These are phyloP conservation scores for Kockovaella imperatae DNA, from an alignment of 768 basidiomycete genomes.

Conservation along the genomic window DNA sequence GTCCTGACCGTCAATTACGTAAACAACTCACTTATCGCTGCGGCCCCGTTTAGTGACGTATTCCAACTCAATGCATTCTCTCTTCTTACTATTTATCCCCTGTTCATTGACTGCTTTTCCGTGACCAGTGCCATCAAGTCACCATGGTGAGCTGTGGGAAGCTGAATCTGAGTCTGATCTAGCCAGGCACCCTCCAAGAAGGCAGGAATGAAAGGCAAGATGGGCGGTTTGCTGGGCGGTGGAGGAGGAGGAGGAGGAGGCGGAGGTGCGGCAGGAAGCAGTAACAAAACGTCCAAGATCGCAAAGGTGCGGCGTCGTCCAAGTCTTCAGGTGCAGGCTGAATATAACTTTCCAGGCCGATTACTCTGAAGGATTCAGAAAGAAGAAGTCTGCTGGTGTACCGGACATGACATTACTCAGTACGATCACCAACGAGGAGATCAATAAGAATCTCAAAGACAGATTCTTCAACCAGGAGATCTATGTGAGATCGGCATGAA, in stretches of 20 bases:
- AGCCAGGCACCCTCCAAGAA: slow-evolving; percentile 43
- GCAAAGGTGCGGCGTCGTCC: slow-evolving; percentile 21
- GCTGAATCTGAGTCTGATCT: neutral
- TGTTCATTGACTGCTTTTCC: no score
- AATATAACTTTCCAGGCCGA: slow-evolving; percentile 60
- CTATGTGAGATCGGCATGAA: no score
- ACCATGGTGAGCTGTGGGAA: neutral
- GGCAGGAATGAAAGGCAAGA: slow-evolving; percentile 41
- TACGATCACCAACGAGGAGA: slow-evolving; percentile 91
- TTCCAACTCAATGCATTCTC: no score
- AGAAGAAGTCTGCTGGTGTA: slow-evolving; percentile 93
- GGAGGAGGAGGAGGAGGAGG: slow-evolving; percentile 26
- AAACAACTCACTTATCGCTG: no score
- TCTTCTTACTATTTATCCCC: slow-evolving; percentile 3
- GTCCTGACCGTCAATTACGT: no score
- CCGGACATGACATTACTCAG: slow-evolving; percentile 97
- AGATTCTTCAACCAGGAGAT: slow-evolving; percentile 92
- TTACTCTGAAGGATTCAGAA: slow-evolving; percentile 99
- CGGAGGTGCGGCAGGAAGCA: slow-evolving; percentile 11
- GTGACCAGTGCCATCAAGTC: no score
- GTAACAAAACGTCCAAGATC: slow-evolving; percentile 17
- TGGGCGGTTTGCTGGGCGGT: slow-evolving; percentile 30
- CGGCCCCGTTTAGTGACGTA: no score
- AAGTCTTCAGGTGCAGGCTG: neutral
- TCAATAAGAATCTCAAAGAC: slow-evolving; percentile 97